A percentile compares a stretch with the other conserved stretches of the same genome.
Conservation (phyloP, 345 rosid species). For the Aquilaria malaccensis region DNA sequence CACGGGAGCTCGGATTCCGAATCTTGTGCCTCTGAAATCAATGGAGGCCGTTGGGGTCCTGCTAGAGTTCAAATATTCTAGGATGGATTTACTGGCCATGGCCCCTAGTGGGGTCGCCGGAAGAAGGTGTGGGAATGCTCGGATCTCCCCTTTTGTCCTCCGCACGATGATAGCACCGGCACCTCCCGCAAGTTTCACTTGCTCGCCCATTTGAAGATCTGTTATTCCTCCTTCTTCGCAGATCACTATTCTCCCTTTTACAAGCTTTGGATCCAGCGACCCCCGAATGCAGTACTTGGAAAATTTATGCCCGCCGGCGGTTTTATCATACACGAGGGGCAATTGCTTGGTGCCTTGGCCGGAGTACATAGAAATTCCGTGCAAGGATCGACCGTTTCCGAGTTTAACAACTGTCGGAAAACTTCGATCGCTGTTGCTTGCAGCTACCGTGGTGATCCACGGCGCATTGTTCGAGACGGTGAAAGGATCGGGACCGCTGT, state of each 20-base stretch:
- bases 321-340: constrained; percentile 3
- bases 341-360: constrained; percentile 32
- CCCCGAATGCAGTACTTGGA: constrained; percentile 6
- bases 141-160: constrained; percentile 29
- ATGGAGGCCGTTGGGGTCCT: constrained; percentile 45
- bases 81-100: constrained; percentile 34
- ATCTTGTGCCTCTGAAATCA: constrained; percentile 48
- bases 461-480: constrained; percentile 59
- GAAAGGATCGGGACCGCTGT: constrained; percentile 9
- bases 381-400: constrained; percentile 22
- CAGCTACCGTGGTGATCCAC: constrained; percentile 39
- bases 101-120: constrained; percentile 56
- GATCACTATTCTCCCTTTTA: constrained; percentile 35
- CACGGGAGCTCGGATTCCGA: constrained; percentile 50
- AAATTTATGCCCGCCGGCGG: too few relatives aligned
- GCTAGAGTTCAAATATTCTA: constrained; percentile 29
- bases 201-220: constrained; percentile 20
- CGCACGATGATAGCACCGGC: constrained; percentile 60
- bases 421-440: background rate
- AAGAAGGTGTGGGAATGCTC: constrained; percentile 59
- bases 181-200: constrained; percentile 53
- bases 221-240: constrained; percentile 20
- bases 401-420: background rate
- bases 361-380: constrained; percentile 45
- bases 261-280: constrained; percentile 23